Base-by-base conservation (phyloP, 2,329 filamentous ascomycete genomes). In the Penicillium crustosum region DNA sequence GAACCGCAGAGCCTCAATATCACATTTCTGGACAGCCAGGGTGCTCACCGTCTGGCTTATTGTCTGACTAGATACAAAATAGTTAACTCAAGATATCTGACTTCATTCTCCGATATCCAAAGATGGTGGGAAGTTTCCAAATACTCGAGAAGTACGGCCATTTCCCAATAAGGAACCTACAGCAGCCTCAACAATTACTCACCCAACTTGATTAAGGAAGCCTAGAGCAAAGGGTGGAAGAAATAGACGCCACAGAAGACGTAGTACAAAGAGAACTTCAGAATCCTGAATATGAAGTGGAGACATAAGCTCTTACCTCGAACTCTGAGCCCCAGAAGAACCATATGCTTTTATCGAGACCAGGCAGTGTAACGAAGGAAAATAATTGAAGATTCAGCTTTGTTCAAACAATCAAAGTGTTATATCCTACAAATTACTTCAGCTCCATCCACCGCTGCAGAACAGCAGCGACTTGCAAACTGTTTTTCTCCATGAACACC, bases 401-500 rank as follows among this genome's bases (percentile, higher is more conserved):
- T 42, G 39, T 15, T 13, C 15, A 35, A 35, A 35, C 13, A 8
- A 42, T 25, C 7, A 25, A 42, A 42, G 7, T 17, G 1, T 27
- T 4, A 17, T 17, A n/a, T 27, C 42, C 9, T 17, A 25, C 15
- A 43, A 43, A n/a, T 44, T 44, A 53, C 23, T 5, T 44, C 29
- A 4, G 1, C 48, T 64, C 64, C 52, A 78, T 76, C 78, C 78
- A 81, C 4, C 65, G 43, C 15, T 72, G 61, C 1, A 82, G 60
- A 12, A 74, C 58, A 3, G 63, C 64, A 2, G 60, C 60, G 31
- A 62, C 52, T 33, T 62, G 33, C 35, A 58, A 44, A 78, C 78
- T 83, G 63, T 85, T 84, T 63, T 72, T 76, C 71, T 85, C 82
- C 35, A 85, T 64, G 45, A 83, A 82, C 71, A 81, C 75, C 49